These are phyloP conservation scores for Sphenostylis stenocarpa DNA, from an alignment of 306 rosid species.

Conservation along the genomic window DNA sequence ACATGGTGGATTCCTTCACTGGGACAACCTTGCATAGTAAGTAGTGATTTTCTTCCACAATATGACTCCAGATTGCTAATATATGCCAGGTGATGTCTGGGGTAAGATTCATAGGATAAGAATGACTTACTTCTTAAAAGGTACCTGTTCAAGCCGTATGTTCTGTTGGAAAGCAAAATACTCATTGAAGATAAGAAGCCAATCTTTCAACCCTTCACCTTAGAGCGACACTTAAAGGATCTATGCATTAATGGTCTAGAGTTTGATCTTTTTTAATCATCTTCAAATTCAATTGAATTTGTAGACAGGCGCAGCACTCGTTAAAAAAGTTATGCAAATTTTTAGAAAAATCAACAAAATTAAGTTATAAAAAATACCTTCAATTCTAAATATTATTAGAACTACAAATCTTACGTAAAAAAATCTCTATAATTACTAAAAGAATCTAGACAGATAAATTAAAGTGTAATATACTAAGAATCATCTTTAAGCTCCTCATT, in stretches of 20 bases:
- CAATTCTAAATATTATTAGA: too few relatives aligned
- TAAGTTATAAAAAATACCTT: too few relatives aligned
- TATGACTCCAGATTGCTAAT: not conserved
- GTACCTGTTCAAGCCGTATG: constrained; percentile 8
- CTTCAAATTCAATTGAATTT: not conserved
- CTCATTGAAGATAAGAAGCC: not conserved
- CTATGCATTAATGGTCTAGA: not conserved
- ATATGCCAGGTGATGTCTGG: not conserved
- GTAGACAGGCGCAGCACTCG: too few relatives aligned
- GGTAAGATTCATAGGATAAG: not conserved
- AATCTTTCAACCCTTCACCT: not conserved
- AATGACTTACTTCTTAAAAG: not conserved
- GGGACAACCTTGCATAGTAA: constrained; percentile 74
- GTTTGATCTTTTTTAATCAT: not conserved
- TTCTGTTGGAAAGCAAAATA: constrained; percentile 15
- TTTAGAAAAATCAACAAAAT: too few relatives aligned
- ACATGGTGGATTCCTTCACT: constrained; percentile 90
- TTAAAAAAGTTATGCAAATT: too few relatives aligned
- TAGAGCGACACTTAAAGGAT: not conserved
- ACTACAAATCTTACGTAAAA: too few relatives aligned
- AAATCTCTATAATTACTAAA: too few relatives aligned
- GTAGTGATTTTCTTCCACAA: constrained; percentile 26
- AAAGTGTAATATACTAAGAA: too few relatives aligned
- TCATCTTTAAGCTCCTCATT: too few relatives aligned
- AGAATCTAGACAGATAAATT: too few relatives aligned